A percentile compares a stretch with the other conserved stretches of the same genome.
These are phyloP conservation scores for Ilex asprella DNA, from an alignment of 257 asterid genomes.

Conservation along the genomic window DNA sequence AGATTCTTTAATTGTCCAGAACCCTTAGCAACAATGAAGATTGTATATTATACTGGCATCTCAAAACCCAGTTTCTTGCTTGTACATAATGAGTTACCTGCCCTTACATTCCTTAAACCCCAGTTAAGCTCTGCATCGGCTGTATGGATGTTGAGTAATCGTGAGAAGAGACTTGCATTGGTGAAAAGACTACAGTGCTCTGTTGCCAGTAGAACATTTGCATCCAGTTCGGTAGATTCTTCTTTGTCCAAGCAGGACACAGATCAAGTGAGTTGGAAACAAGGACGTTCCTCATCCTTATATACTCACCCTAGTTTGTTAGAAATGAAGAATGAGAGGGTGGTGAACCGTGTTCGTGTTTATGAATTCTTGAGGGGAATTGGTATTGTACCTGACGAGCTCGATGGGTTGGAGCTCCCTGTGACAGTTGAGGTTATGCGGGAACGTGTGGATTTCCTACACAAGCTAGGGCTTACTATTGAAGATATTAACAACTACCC, in stretches of 20 bases:
- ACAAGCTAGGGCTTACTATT: conserved; percentile 75
- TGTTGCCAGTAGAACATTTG: conserved; percentile 38
- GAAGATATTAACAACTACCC: conserved; percentile 94
- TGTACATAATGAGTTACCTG: conserved; percentile 49
- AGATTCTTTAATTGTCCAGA: conserved; percentile 19
- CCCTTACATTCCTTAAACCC: conserved; percentile 30
- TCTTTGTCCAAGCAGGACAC: conserved; percentile 28
- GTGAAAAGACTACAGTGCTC: conserved; percentile 43
- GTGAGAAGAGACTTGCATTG: conserved; percentile 29
- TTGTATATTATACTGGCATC: conserved; percentile 43
- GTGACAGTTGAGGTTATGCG: conserved; percentile 89
- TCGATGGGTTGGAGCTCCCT: conserved; percentile 93
- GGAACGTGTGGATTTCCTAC: conserved; percentile 88
- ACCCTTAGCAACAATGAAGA: conserved; percentile 39
- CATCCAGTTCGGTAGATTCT: conserved; percentile 24
- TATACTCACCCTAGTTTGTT: conserved; percentile 76
- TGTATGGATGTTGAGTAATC: conserved; percentile 24
- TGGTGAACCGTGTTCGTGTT: conserved; percentile 63
- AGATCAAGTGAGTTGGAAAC: conserved; percentile 25
- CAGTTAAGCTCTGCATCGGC: conserved; percentile 29
- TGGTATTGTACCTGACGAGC: conserved; percentile 83
- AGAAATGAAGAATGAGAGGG: conserved; percentile 71
- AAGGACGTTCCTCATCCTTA: conserved; percentile 47
- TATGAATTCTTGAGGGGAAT: conserved; percentile 75
- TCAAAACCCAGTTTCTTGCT: conserved; percentile 52